Percentiles rank a stretch among this genome's conserved stretches.
These are phyloP conservation scores for Passiflora organensis DNA, from an alignment of 345 rosid genomes.

Conservation along the genomic window DNA sequence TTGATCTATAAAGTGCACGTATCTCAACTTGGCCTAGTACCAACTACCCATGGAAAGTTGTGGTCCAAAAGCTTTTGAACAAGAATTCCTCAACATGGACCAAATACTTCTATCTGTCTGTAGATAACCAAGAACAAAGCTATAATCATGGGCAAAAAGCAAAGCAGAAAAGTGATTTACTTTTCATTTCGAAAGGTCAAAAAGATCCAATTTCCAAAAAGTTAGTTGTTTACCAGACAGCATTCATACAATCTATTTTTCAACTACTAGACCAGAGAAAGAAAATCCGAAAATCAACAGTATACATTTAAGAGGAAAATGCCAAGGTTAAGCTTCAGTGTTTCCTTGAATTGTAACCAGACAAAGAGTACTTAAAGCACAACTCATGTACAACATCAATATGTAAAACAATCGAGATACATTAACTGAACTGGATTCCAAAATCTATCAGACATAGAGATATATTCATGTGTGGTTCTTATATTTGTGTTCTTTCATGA, in stretches of 20 bases:
- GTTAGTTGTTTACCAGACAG: constrained; percentile 26
- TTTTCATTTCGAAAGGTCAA: constrained; percentile 44
- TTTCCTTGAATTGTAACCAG: too few species aligned
- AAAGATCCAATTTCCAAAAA: constrained; percentile 49
- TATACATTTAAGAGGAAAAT: background rate
- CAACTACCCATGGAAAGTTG: constrained; percentile 26
- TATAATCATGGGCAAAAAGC: constrained; percentile 24
- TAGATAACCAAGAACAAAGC: constrained; percentile 4
- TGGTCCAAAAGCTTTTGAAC: constrained; percentile 10
- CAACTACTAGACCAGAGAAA: constrained; percentile 11
- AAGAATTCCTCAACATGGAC: constrained; percentile 17
- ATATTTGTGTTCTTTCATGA: too few species aligned
- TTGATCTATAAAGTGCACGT: background rate
- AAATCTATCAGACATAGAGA: constrained; percentile 6
- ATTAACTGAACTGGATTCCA: constrained; percentile 31
- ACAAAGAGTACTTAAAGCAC: too few species aligned
- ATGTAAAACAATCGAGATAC: background rate
- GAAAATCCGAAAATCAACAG: background rate
- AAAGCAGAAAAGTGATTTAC: constrained; percentile 23
- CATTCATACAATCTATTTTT: constrained; percentile 22
- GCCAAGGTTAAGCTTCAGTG: too few species aligned
- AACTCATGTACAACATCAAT: background rate
- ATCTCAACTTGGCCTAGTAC: constrained; percentile 4
- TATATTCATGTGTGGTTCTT: background rate
- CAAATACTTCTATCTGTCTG: constrained; percentile 1